Percentiles rank a stretch among this genome's conserved stretches.
Conservation (phyloP, 2,329 filamentous ascomycete species). For the Trichothecium sympodiale region DNA sequence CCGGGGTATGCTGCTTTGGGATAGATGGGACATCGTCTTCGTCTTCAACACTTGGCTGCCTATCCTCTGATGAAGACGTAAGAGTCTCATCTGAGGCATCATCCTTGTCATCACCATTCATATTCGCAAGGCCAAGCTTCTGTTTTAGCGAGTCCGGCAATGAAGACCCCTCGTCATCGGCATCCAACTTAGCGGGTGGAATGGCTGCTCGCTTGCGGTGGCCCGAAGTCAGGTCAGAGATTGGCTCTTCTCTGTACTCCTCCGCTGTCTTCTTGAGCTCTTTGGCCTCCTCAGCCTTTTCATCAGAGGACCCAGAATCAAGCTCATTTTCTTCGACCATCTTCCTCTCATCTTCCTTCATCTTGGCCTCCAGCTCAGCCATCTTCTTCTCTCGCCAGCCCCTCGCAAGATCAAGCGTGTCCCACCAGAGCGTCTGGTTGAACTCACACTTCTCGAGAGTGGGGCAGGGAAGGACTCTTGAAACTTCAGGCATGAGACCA, state of each 20-base stretch:
- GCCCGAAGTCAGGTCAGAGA: no score
- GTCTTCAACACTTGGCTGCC: background rate
- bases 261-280: slow-evolving; percentile 5
- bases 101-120: background rate
- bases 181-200: slow-evolving; percentile 9
- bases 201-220: slow-evolving; percentile 9
- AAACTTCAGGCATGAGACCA: slow-evolving; percentile 55
- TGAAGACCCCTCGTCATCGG: slow-evolving; percentile 15
- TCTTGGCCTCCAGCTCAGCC: slow-evolving; percentile 23
- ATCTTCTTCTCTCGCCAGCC: slow-evolving; percentile 31
- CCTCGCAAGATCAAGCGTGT: slow-evolving; percentile 34
- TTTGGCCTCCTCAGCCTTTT: slow-evolving; percentile 6
- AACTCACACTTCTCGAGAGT: slow-evolving; percentile 36
- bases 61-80: background rate
- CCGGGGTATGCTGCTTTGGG: slow-evolving; percentile 3
- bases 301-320: slow-evolving; percentile 1
- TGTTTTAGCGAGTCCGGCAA: slow-evolving; percentile 21
- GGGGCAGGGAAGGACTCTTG: slow-evolving; percentile 33
- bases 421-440: slow-evolving; percentile 36
- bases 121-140: slow-evolving; percentile 13
- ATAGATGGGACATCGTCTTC: slow-evolving; percentile 4
- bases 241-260: background rate
- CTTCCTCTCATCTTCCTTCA: slow-evolving; percentile 9
- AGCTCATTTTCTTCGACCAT: slow-evolving; percentile 5
- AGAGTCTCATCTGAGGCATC: background rate